Evolutionary conservation across 1,139 yeast species (phyloP).

Genomic region (Yamadazyma jaroonii): DNA sequence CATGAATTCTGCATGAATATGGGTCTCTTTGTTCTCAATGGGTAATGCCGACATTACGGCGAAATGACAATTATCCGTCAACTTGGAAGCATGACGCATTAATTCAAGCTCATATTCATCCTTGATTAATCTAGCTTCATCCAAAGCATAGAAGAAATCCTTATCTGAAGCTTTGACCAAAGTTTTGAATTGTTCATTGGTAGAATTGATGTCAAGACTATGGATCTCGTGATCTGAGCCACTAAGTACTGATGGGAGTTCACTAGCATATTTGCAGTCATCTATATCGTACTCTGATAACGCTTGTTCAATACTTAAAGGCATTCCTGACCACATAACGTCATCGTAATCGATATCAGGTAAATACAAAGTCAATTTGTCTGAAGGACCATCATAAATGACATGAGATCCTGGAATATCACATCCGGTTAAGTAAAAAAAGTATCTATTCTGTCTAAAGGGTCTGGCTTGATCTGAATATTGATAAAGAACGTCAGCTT

Average conservation of each 20-base stretch:
- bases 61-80: conserved; percentile 83
- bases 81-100: conserved; percentile 75
- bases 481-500: conserved; percentile 57
- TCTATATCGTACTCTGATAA: conserved; percentile 70
- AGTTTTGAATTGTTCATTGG: conserved; percentile 26
- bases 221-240: background rate
- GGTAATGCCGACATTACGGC: conserved; percentile 94
- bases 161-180: conserved; percentile 38
- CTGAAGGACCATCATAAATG: conserved; percentile 51
- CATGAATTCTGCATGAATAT: conserved; percentile 90
- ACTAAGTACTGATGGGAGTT: conserved; percentile 17
- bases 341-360: conserved; percentile 86
- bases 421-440: conserved; percentile 84
- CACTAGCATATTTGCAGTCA: conserved; percentile 61
- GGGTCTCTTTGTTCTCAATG: conserved; percentile 83
- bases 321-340: conserved; percentile 96
- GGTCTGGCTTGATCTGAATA: conserved; percentile 80
- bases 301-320: conserved; percentile 69
- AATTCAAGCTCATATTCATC: conserved; percentile 77
- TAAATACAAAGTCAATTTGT: conserved; percentile 65
- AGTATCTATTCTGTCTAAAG: conserved; percentile 86
- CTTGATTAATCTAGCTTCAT: conserved; percentile 81
- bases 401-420: conserved; percentile 76
- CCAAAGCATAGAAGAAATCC: conserved; percentile 70
- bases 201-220: conserved; percentile 33